phyloP scores from a whole-genome alignment of 139 green algal species.

The Limnomonas spitsbergensis region DNA sequence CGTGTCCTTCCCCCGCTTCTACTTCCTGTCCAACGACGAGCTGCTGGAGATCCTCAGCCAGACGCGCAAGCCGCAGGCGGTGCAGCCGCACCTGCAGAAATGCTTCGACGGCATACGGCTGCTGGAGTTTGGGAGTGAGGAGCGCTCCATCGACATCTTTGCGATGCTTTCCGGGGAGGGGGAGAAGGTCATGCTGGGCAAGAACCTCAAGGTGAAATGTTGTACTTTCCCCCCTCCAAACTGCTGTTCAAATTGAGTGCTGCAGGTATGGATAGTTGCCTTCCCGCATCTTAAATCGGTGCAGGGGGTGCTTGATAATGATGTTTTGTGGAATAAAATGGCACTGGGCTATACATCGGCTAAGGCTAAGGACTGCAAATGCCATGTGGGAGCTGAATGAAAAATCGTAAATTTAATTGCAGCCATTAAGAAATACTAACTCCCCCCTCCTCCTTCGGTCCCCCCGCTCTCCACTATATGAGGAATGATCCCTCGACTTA shows the following conservation, averaged over 20 bases:
- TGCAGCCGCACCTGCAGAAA: slow-evolving; percentile 47
- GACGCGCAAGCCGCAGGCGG: slow-evolving; percentile 52
- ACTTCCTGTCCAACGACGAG: slow-evolving; percentile 82
- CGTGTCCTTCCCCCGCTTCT: slow-evolving; percentile 75
- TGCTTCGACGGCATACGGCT: slow-evolving; percentile 42
- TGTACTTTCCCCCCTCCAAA: background rate
- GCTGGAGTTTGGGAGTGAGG: slow-evolving; percentile 32
- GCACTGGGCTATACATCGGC: no score
- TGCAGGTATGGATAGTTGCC: background rate
- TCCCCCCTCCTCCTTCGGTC: no score
- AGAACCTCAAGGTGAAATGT: slow-evolving; percentile 61
- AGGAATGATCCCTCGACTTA: no score
- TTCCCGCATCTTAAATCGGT: background rate
- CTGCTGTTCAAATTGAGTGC: background rate
- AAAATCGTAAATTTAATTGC: no score
- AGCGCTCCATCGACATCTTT: slow-evolving; percentile 48
- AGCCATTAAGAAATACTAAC: no score
- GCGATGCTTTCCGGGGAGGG: slow-evolving; percentile 69
- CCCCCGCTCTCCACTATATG: no score
- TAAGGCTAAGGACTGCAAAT: no score
- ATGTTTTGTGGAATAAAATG: no score
- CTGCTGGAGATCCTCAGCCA: slow-evolving; percentile 76
- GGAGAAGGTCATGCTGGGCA: slow-evolving; percentile 64
- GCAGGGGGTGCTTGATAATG: no score
- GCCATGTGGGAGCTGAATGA: no score